phyloP scores from a whole-genome alignment of 2,329 filamentous ascomycete species.

The Cercospora zeae-maydis region DNA sequence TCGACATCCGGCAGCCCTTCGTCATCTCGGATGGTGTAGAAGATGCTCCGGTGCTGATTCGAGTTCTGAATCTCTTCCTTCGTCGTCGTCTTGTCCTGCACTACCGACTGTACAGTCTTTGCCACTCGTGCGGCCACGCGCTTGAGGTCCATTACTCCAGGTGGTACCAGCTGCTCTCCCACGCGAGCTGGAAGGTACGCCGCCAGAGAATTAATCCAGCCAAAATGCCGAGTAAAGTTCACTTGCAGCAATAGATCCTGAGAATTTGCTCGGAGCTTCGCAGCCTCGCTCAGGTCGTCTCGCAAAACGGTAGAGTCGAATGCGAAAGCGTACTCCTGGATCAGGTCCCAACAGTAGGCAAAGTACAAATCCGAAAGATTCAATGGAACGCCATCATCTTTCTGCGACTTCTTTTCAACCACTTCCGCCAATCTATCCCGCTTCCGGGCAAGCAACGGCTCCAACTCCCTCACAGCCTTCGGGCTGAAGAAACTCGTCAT shows the following conservation, averaged over 20 bases:
- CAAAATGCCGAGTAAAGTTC: slow-evolving; percentile 12
- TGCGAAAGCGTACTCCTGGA: slow-evolving; percentile 12
- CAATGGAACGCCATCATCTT: background rate
- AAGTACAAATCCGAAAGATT: slow-evolving; percentile 14
- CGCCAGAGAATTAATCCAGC: slow-evolving; percentile 12
- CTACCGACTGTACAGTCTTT: slow-evolving; percentile 6
- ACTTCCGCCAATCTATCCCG: slow-evolving; percentile 5
- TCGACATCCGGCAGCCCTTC: slow-evolving; percentile 6
- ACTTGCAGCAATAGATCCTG: slow-evolving; percentile 8
- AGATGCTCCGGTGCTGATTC: slow-evolving; percentile 7
- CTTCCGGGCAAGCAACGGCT: slow-evolving; percentile 8
- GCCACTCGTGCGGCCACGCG: background rate
- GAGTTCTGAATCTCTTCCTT: background rate
- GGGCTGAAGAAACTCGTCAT: slow-evolving; percentile 15
- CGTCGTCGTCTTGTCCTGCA: background rate
- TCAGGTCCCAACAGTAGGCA: slow-evolving; percentile 13
- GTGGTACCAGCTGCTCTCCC: slow-evolving; percentile 7
- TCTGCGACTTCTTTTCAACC: background rate
- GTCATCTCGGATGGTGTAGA: slow-evolving; percentile 12
- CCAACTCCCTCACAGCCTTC: slow-evolving; percentile 11
- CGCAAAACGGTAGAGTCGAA: slow-evolving; percentile 4
- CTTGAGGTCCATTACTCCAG: slow-evolving; percentile 12
- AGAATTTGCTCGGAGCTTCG: slow-evolving; percentile 3
- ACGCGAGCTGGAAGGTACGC: background rate
- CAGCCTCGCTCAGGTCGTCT: slow-evolving; percentile 5